Percentiles rank a stretch among this genome's conserved stretches.
Conservation (phyloP, 108 stramenopile genomes). For the Nitzschia sp. region DNA sequence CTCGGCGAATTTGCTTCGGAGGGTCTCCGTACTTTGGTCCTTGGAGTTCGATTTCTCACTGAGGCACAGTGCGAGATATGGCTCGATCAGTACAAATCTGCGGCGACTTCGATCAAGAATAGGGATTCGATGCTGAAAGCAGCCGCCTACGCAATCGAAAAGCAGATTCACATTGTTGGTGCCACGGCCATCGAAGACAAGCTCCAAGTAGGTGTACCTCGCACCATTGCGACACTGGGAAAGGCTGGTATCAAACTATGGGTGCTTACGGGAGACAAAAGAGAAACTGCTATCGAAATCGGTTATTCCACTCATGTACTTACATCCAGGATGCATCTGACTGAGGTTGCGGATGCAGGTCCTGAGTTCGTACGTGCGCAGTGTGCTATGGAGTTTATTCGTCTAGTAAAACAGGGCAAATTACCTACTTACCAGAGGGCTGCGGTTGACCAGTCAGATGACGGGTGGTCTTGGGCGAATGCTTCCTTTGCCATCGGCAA, state of each 20-base stretch:
- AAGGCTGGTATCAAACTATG: slow-evolving; percentile 95
- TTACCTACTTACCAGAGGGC: slow-evolving; percentile 69
- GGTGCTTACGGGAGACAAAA: slow-evolving; percentile 98
- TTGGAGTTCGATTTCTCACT: slow-evolving; percentile 82
- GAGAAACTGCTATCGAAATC: slow-evolving; percentile 98
- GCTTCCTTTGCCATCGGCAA: slow-evolving; percentile 29
- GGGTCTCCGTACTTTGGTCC: slow-evolving; percentile 94
- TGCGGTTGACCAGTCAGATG: slow-evolving; percentile 41
- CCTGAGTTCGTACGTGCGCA: slow-evolving; percentile 56
- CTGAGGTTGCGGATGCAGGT: slow-evolving; percentile 80
- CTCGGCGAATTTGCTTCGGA: slow-evolving; percentile 91
- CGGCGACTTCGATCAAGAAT: slow-evolving; percentile 79
- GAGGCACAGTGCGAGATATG: slow-evolving; percentile 79
- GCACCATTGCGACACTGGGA: slow-evolving; percentile 89
- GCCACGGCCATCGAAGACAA: slow-evolving; percentile 98
- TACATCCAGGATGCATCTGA: slow-evolving; percentile 89
- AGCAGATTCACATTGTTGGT: slow-evolving; percentile 86
- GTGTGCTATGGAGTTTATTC: slow-evolving; percentile 84
- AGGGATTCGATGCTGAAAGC: slow-evolving; percentile 68
- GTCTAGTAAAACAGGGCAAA: slow-evolving; percentile 81
- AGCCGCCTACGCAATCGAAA: slow-evolving; percentile 83
- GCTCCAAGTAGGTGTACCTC: slow-evolving; percentile 94
- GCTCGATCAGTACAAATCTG: slow-evolving; percentile 69
- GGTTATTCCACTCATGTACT: slow-evolving; percentile 93
- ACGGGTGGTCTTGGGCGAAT: not conserved